Base-by-base conservation (phyloP, 2,329 filamentous ascomycete genomes). In the Colletotrichum sublineola region DNA sequence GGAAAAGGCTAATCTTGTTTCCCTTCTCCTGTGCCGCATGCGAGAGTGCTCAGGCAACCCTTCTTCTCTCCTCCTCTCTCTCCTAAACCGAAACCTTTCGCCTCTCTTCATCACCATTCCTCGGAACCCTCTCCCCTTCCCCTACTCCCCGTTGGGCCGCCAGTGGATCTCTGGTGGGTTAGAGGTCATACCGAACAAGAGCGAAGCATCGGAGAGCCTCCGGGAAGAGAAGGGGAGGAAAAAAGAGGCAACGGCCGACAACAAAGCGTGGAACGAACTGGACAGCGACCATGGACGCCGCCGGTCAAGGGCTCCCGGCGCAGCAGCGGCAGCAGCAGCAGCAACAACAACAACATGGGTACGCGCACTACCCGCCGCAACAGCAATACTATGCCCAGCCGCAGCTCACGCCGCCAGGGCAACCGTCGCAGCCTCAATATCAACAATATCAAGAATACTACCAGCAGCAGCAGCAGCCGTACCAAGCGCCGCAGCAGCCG, bases 281-380 rank as follows among this genome's bases (percentile, higher is more conserved):
- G 50, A 52, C 24, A 24, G 24, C 36, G 24, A 63, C 36, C 36
- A 74, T 74, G 72, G 40, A 42, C 61, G 57, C 65, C 61, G 57
- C 56, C 64, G 60, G 64, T n/a, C 64, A 65, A 63, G 69, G 48
- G 29, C 61, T 46, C 29, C 44, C 57, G 15, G 44, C 33, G 2
- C 61, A 71, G 57, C 68, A 56, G 20, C 44, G n/a, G 44, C 44
- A 24, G 24, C 68, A 62, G 55, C 68, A 56, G 20, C 44, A 46
- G 44, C 44, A 46, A 18, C 42, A 46, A 18, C 42, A 18, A 18
- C 6, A 20, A 5, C 8, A 48, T 6, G 58, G 31, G 31, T 42
- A 71, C 24, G 53, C 67, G 15, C 58, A 61, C 5, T 73, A 74
- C 46, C 61, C 66, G 44, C 73, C 63, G 38, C 69, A 66, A 42